phyloP scores from a whole-genome alignment of 306 rosid genomes.

The Gastrolobium bilobum region DNA sequence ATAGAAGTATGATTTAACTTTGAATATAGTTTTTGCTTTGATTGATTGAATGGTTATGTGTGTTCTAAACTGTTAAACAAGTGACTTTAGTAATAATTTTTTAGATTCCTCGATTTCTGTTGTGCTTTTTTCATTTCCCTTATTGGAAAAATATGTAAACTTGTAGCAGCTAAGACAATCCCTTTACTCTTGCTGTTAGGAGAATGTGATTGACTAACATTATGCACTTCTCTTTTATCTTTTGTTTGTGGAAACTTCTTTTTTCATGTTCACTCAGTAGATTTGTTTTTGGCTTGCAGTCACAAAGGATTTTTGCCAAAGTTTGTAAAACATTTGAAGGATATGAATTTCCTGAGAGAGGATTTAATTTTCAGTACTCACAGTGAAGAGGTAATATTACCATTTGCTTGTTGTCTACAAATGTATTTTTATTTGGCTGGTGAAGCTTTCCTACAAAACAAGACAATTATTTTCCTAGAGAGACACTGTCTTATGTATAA shows the following conservation, averaged over 20 bases:
- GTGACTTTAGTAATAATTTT: not conserved
- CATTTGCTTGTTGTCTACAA: slow-evolving; percentile 13
- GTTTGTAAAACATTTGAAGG: slow-evolving; percentile 70
- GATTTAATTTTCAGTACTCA: slow-evolving; percentile 78
- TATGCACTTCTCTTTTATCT: not conserved
- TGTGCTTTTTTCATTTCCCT: not conserved
- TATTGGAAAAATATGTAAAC: not conserved
- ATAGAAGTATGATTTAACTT: slow-evolving; percentile 14
- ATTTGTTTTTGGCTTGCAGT: slow-evolving; percentile 55
- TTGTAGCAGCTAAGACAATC: too few species aligned
- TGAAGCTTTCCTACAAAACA: not conserved
- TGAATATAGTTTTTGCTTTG: slow-evolving; percentile 36
- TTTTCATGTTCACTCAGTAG: slow-evolving; percentile 25
- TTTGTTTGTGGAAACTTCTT: slow-evolving; percentile 18
- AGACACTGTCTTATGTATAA: too few species aligned
- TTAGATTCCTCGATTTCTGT: slow-evolving; percentile 11
- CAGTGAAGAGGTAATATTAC: slow-evolving; percentile 71
- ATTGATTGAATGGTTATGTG: not conserved
- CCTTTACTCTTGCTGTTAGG: not conserved
- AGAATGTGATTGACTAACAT: slow-evolving; percentile 2
- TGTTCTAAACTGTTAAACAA: slow-evolving; percentile 11
- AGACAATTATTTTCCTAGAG: too few species aligned
- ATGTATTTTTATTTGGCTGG: slow-evolving; percentile 8
- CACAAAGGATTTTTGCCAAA: slow-evolving; percentile 76
- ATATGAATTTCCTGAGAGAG: slow-evolving; percentile 75